Percentiles rank a stretch among this genome's conserved stretches.
Conservation (phyloP, 768 basidiomycete genomes). For the Podaxis sp. region DNA sequence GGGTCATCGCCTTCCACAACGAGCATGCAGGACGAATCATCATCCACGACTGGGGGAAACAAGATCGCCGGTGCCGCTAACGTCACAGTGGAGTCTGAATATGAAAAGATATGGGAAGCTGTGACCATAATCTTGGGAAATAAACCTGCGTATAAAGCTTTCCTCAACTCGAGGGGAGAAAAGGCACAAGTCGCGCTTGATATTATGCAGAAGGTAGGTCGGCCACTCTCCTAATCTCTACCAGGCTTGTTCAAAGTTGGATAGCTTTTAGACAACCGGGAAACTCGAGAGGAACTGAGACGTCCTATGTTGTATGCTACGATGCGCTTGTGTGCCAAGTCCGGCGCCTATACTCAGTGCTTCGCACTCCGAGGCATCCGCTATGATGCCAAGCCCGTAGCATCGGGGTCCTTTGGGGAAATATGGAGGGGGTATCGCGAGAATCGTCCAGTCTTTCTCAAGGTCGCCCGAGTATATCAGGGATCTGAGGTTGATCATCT, state of each 20-base stretch:
- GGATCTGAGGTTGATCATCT: conserved; percentile 13
- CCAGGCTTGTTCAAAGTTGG: too few species aligned
- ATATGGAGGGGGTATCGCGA: conserved; percentile 22
- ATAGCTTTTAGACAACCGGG: neutral
- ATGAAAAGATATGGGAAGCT: neutral
- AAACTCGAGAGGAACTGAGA: neutral
- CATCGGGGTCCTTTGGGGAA: conserved; percentile 25
- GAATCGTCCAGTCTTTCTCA: conserved; percentile 19
- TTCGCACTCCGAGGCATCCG: conserved; percentile 18
- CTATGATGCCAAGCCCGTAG: conserved; percentile 10
- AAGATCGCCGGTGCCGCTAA: too few species aligned
- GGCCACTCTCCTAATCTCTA: too few species aligned
- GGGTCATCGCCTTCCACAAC: neutral
- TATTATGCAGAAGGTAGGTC: neutral
- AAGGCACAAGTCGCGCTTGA: neutral
- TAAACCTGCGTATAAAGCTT: neutral
- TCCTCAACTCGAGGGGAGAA: neutral
- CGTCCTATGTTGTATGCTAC: neutral
- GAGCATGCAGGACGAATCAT: neutral
- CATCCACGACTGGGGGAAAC: neutral
- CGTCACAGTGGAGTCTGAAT: neutral
- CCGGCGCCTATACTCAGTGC: conserved; percentile 23
- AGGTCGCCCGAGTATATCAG: conserved; percentile 22
- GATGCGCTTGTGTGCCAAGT: conserved; percentile 19
- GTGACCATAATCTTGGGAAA: neutral